Evolutionary conservation across 2,329 filamentous ascomycete genomes (phyloP).

Genomic region (Cyphellophora attinorum): DNA sequence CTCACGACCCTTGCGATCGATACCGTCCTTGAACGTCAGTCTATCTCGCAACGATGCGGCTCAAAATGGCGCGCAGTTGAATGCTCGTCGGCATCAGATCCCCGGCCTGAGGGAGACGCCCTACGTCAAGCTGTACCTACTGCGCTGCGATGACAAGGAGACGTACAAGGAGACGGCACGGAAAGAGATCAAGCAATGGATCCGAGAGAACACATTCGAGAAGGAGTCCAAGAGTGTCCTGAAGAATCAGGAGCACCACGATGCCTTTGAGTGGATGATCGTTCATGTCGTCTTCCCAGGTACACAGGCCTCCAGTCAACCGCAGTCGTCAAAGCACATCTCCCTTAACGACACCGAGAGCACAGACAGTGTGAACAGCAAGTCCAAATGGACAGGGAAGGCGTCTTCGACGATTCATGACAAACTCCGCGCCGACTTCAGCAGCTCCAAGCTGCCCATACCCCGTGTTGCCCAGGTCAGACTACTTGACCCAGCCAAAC

Average conservation of each 20-base stretch:
- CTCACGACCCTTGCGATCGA: slow-evolving; percentile 80
- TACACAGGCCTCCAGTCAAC: slow-evolving; percentile 68
- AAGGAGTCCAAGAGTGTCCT: slow-evolving; percentile 24
- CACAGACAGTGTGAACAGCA: slow-evolving; percentile 55
- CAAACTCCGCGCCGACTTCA: slow-evolving; percentile 85
- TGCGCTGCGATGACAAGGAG: slow-evolving; percentile 93
- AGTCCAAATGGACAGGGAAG: slow-evolving; percentile 67
- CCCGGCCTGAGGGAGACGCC: slow-evolving; percentile 86
- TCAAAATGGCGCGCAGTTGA: slow-evolving; percentile 21
- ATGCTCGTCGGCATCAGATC: slow-evolving; percentile 75
- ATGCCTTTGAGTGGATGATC: slow-evolving; percentile 93
- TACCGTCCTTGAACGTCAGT: slow-evolving; percentile 84
- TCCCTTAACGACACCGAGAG: slow-evolving; percentile 37
- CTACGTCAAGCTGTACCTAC: slow-evolving; percentile 80
- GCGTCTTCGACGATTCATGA: slow-evolving; percentile 77
- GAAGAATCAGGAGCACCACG: slow-evolving; percentile 78
- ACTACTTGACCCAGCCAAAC: slow-evolving; percentile 34
- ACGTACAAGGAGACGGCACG: slow-evolving; percentile 75
- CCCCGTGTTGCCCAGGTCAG: slow-evolving; percentile 82
- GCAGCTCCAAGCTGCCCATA: slow-evolving; percentile 61
- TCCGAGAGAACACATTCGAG: slow-evolving; percentile 49
- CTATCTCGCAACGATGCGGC: slow-evolving; percentile 55
- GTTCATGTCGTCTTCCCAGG: slow-evolving; percentile 87
- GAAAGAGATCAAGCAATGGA: slow-evolving; percentile 78
- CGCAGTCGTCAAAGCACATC: slow-evolving; percentile 46